phyloP scores from a whole-genome alignment of 176 grass and related monocot species.

The Melocanna baccifera region DNA sequence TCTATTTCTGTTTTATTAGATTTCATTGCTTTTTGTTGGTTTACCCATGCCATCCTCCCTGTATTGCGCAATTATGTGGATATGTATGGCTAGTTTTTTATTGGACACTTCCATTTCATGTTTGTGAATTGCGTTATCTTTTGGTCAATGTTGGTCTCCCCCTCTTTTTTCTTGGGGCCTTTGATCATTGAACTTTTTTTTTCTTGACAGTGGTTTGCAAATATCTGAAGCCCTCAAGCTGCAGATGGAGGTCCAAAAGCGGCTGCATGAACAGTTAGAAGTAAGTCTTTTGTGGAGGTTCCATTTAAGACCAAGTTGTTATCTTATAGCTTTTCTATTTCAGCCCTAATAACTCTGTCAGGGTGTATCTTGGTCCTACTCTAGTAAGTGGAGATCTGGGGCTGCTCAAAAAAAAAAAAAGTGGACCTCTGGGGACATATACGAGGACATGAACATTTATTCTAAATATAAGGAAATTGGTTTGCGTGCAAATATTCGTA shows the following conservation, averaged over 20 bases:
- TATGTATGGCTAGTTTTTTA: neutral
- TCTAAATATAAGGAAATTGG: neutral
- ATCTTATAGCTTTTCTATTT: neutral
- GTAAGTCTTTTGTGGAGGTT: conserved; percentile 16
- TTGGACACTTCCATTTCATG: neutral
- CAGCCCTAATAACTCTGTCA: neutral
- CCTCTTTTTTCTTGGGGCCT: neutral
- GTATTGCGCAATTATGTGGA: neutral
- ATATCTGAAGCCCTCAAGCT: conserved; percentile 45
- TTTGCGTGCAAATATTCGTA: neutral
- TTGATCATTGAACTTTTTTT: conserved; percentile 25
- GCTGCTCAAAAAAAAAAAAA: neutral
- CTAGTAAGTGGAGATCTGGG: neutral
- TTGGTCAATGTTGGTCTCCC: neutral
- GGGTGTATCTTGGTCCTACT: neutral
- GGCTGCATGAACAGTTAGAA: conserved; percentile 43
- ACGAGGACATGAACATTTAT: neutral
- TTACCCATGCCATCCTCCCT: neutral
- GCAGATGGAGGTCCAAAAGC: conserved; percentile 35
- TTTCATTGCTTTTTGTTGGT: neutral
- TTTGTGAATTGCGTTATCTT: neutral
- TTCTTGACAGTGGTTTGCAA: conserved; percentile 31
- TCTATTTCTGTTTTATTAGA: neutral
- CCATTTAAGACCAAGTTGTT: neutral
- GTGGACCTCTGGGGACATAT: neutral